phyloP scores from a whole-genome alignment of 495 filamentous ascomycete species.

The Pyrenula aspistea region DNA sequence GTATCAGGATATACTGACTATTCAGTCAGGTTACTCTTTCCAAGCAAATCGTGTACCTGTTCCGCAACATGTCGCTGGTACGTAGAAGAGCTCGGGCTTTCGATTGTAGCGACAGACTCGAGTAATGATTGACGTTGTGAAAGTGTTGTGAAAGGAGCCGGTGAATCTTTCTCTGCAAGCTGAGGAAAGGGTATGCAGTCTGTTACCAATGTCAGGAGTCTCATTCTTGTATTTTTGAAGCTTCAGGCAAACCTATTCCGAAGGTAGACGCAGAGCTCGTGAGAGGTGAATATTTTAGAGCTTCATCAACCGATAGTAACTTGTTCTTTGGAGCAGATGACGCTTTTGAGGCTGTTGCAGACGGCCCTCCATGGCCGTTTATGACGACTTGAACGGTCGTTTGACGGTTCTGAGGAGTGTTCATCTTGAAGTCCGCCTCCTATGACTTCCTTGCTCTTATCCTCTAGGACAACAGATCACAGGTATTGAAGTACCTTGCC shows the following conservation, averaged over 20 bases:
- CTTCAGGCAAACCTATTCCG: constrained; percentile 50
- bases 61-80: constrained; percentile 35
- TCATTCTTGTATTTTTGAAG: constrained; percentile 9
- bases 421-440: not conserved
- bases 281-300: constrained; percentile 83
- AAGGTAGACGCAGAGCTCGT: constrained; percentile 84
- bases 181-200: constrained; percentile 12
- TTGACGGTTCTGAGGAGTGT: constrained; percentile 30
- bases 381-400: constrained; percentile 34
- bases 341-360: constrained; percentile 4
- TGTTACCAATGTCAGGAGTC: constrained; percentile 23
- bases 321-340: constrained; percentile 20
- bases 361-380: constrained; percentile 23
- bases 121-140: not conserved
- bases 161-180: not conserved
- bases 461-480: not conserved
- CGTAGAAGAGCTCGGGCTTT: not conserved
- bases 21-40: constrained; percentile 55
- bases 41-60: constrained; percentile 58
- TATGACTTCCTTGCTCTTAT: not conserved
- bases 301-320: constrained; percentile 62
- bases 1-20: constrained; percentile 41
- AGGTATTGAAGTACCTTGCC: not conserved
- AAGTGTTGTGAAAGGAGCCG: not conserved
- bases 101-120: not conserved